Percentiles rank a stretch among this genome's conserved stretches.
Conservation (phyloP, 148 eudicot genomes). For the Vaccinium macrocarpon region DNA sequence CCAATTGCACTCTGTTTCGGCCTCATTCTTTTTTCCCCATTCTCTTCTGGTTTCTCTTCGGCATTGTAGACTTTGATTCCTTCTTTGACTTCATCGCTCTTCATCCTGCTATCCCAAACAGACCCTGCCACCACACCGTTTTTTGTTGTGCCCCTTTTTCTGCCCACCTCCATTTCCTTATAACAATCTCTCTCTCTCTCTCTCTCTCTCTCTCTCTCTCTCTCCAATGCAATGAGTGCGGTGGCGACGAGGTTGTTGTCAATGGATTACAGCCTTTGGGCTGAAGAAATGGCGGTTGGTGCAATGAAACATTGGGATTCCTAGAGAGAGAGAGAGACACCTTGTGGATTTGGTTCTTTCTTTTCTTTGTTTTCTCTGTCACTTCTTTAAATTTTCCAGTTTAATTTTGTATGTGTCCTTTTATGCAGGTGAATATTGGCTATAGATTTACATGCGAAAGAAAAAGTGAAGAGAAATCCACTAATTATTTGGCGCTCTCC, state of each 20-base stretch:
- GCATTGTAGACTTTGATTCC: slow-evolving; percentile 47
- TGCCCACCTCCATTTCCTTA: slow-evolving; percentile 24
- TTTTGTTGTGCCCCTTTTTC: slow-evolving; percentile 28
- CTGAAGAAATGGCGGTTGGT: slow-evolving; percentile 36
- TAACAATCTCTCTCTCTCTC: slow-evolving; percentile 8
- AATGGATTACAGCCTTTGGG: slow-evolving; percentile 35
- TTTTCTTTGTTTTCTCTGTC: not conserved
- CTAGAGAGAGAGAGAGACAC: slow-evolving; percentile 10
- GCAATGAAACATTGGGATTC: slow-evolving; percentile 30
- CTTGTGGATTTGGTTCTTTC: not conserved
- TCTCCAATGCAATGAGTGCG: slow-evolving; percentile 16
- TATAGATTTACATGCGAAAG: not conserved
- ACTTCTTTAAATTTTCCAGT: not conserved
- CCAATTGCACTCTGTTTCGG: slow-evolving; percentile 36
- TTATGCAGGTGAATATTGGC: not conserved
- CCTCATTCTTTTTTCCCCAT: slow-evolving; percentile 13
- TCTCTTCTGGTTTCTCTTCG: slow-evolving; percentile 30
- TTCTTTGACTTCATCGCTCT: slow-evolving; percentile 43
- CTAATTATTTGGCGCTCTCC: too few species aligned
- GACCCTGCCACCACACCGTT: slow-evolving; percentile 37
- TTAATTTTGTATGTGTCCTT: not conserved
- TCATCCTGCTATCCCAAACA: slow-evolving; percentile 67
- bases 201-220: slow-evolving; percentile 18
- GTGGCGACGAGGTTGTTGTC: slow-evolving; percentile 19
- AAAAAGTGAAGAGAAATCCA: not conserved